Evolutionary conservation across 352 stramenopile genomes (phyloP).

Genomic region (Phytophthora hibernalis): DNA sequence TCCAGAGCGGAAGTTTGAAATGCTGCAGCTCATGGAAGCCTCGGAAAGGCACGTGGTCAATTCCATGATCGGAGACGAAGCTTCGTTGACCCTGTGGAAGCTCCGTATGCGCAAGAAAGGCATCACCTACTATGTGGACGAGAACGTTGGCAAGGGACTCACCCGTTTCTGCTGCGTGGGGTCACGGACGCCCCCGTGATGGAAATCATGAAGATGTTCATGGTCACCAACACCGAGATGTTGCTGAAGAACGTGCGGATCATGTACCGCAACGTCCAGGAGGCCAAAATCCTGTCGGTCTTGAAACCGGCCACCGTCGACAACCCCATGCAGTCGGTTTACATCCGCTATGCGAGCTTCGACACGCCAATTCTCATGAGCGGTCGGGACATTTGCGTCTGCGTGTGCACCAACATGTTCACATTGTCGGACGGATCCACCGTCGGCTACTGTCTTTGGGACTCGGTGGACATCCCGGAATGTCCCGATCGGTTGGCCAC

Average conservation of each 20-base stretch:
- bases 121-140: slow-evolving; percentile 58
- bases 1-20: slow-evolving; percentile 23
- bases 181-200: slow-evolving; percentile 43
- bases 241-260: slow-evolving; percentile 57
- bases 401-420: slow-evolving; percentile 41
- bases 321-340: slow-evolving; percentile 39
- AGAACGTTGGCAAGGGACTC: slow-evolving; percentile 42
- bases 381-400: slow-evolving; percentile 45
- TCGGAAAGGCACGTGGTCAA: slow-evolving; percentile 31
- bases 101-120: slow-evolving; percentile 41
- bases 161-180: slow-evolving; percentile 61
- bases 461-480: slow-evolving; percentile 54
- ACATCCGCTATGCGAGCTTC: slow-evolving; percentile 50
- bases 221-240: slow-evolving; percentile 46
- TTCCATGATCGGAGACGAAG: slow-evolving; percentile 34
- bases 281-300: slow-evolving; percentile 55
- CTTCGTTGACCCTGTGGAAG: slow-evolving; percentile 36
- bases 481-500: slow-evolving; percentile 36
- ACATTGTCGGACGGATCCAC: slow-evolving; percentile 38
- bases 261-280: slow-evolving; percentile 59
- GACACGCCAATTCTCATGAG: slow-evolving; percentile 49
- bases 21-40: slow-evolving; percentile 31
- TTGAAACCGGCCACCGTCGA: slow-evolving; percentile 30
- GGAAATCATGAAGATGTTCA: slow-evolving; percentile 61
- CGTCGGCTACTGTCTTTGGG: slow-evolving; percentile 65